Evolutionary conservation across 306 rosid genomes (phyloP).

Genomic region (Sophora flavescens): DNA sequence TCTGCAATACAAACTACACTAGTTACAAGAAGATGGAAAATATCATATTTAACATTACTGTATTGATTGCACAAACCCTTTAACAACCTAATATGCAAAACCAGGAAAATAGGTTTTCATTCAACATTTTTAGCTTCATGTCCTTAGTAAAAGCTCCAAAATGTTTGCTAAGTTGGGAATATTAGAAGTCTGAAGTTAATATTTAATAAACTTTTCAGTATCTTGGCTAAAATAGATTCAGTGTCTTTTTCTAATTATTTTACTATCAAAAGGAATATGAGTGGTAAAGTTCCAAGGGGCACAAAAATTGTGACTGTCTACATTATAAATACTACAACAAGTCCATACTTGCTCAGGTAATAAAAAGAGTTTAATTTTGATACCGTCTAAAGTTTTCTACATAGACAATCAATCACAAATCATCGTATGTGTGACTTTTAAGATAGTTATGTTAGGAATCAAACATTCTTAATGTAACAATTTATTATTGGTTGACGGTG

Average conservation of each 20-base stretch:
- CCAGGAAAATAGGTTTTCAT: slow-evolving; percentile 6
- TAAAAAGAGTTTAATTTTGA: neutral
- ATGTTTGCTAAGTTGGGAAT: slow-evolving; percentile 12
- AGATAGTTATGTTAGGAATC: too few relatives aligned
- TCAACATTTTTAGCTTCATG: slow-evolving; percentile 28
- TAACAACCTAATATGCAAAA: slow-evolving; percentile 8
- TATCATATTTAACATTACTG: slow-evolving; percentile 22
- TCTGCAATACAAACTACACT: slow-evolving; percentile 57
- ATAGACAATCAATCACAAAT: too few relatives aligned
- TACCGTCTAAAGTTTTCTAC: too few relatives aligned
- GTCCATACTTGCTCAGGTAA: slow-evolving; percentile 11
- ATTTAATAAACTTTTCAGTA: slow-evolving; percentile 17
- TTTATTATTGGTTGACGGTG: too few relatives aligned
- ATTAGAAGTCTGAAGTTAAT: neutral
- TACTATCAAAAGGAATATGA: neutral
- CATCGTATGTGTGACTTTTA: too few relatives aligned
- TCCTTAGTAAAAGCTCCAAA: neutral
- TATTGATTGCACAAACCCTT: slow-evolving; percentile 29
- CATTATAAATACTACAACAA: slow-evolving; percentile 6
- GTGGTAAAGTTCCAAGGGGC: slow-evolving; percentile 6
- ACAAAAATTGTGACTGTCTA: slow-evolving; percentile 1
- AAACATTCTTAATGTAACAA: too few relatives aligned
- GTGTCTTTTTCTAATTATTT: slow-evolving; percentile 18
- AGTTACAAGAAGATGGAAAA: slow-evolving; percentile 40
- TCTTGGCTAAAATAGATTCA: slow-evolving; percentile 26